A percentile compares a stretch with the other conserved stretches of the same genome.
These are phyloP conservation scores for Paecilomyces sp. DNA, from an alignment of 2,329 filamentous ascomycete genomes.

Conservation along the genomic window DNA sequence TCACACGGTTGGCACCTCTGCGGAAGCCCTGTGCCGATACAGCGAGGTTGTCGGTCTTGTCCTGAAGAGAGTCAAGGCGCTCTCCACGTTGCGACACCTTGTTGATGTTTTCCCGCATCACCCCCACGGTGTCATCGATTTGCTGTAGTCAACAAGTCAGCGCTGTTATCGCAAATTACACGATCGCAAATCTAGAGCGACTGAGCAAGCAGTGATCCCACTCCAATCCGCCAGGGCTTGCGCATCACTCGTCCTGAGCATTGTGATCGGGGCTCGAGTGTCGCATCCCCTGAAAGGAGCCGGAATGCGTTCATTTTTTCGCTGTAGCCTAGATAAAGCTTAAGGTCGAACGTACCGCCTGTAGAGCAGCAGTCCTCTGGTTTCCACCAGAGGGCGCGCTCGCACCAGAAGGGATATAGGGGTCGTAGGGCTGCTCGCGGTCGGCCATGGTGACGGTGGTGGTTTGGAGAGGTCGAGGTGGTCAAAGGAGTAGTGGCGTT, in stretches of 20 bases:
- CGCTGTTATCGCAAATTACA: constrained; percentile 2
- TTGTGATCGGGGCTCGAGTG: neutral
- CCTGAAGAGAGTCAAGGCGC: constrained; percentile 77
- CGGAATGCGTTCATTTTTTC: neutral
- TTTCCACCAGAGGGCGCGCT: constrained; percentile 49
- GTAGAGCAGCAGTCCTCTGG: constrained; percentile 64
- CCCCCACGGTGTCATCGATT: constrained; percentile 92
- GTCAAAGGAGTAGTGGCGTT: constrained; percentile 10
- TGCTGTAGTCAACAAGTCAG: constrained; percentile 53
- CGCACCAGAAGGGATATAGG: constrained; percentile 68
- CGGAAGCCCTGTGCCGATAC: constrained; percentile 92
- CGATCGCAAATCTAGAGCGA: neutral
- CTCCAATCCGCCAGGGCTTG: constrained; percentile 8
- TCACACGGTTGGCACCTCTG: constrained; percentile 88
- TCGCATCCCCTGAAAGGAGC: neutral
- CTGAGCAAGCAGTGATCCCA: neutral
- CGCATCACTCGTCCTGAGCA: neutral
- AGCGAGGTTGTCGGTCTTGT: constrained; percentile 89
- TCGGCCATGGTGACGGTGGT: constrained; percentile 43
- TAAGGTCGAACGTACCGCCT: constrained; percentile 63
- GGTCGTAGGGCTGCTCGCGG: constrained; percentile 68
- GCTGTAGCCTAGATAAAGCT: neutral
- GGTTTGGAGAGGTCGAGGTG: neutral
- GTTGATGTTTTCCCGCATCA: constrained; percentile 97
- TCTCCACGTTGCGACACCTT: constrained; percentile 92